A percentile compares a stretch with the other conserved stretches of the same genome.
These are phyloP conservation scores for Candida andamanensis DNA, from an alignment of 805 yeast genomes.

Conservation along the genomic window DNA sequence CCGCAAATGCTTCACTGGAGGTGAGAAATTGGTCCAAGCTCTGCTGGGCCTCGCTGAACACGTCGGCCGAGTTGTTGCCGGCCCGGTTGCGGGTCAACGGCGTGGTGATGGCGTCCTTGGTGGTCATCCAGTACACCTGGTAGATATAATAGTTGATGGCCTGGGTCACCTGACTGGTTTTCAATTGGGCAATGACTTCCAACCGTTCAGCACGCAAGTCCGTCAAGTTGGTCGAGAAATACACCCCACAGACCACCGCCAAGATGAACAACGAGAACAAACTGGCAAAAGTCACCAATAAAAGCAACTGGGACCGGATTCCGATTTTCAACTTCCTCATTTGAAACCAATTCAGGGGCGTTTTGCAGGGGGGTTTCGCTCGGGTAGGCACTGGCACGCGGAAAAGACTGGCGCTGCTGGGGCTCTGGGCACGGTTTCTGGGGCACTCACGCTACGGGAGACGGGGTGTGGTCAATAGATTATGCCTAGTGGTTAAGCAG, in stretches of 20 bases:
- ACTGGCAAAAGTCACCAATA: constrained; percentile 65
- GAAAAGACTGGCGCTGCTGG: no score
- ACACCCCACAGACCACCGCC: constrained; percentile 69
- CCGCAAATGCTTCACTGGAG: constrained; percentile 58
- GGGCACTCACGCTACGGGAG: no score
- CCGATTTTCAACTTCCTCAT: constrained; percentile 50
- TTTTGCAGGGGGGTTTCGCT: no score
- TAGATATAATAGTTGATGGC: constrained; percentile 57
- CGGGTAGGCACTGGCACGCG: no score
- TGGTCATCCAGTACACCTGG: constrained; percentile 62
- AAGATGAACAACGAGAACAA: constrained; percentile 64
- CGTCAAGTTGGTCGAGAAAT: constrained; percentile 60
- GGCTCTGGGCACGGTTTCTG: no score
- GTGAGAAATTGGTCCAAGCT: constrained; percentile 56
- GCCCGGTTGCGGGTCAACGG: constrained; percentile 63
- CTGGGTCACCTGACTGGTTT: constrained; percentile 75
- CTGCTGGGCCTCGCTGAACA: constrained; percentile 38
- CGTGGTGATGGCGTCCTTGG: constrained; percentile 53
- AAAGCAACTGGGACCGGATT: constrained; percentile 69
- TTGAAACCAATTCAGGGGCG: no score
- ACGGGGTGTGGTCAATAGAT: no score
- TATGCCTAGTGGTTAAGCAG: no score
- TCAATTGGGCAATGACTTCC: constrained; percentile 73
- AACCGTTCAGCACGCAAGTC: constrained; percentile 64
- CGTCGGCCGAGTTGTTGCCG: constrained; percentile 56